Percentiles rank a stretch among this genome's conserved stretches.
Evolutionary conservation across 306 rosid species (phyloP).

Genomic region (Quillaja saponaria): DNA sequence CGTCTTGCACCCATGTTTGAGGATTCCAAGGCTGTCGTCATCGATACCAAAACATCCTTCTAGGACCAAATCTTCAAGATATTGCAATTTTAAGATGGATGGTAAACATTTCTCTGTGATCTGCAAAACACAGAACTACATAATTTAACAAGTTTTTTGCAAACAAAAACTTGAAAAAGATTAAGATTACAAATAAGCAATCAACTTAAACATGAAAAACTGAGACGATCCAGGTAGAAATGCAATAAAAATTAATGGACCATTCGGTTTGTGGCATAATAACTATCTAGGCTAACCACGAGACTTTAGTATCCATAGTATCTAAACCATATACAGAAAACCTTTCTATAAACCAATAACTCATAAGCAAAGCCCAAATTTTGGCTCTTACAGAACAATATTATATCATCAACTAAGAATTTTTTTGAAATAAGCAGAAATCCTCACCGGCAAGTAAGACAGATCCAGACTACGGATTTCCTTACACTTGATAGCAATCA

Average conservation of each 20-base stretch:
- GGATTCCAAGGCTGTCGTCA: slow-evolving; percentile 58
- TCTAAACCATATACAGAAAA: neutral
- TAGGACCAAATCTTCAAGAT: slow-evolving; percentile 81
- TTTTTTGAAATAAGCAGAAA: neutral
- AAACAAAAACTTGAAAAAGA: slow-evolving; percentile 12
- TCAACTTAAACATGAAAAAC: slow-evolving; percentile 7
- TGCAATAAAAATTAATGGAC: neutral
- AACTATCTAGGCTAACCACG: neutral
- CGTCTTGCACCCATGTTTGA: slow-evolving; percentile 70
- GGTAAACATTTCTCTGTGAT: slow-evolving; percentile 82
- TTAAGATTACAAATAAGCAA: slow-evolving; percentile 17
- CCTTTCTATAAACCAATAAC: neutral
- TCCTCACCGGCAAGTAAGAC: slow-evolving; percentile 75
- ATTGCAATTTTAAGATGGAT: slow-evolving; percentile 64
- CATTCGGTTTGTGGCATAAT: neutral
- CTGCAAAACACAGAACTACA: slow-evolving; percentile 42
- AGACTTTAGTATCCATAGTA: neutral
- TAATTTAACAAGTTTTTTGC: slow-evolving; percentile 19
- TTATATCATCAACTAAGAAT: neutral
- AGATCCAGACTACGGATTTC: slow-evolving; percentile 73
- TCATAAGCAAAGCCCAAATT: neutral
- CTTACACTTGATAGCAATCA: slow-evolving; percentile 81
- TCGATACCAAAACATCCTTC: slow-evolving; percentile 91
- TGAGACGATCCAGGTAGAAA: neutral
- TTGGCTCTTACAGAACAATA: neutral